Conservation (phyloP, 2,329 filamentous ascomycete species). For the Exophiala dermatitidis region DNA sequence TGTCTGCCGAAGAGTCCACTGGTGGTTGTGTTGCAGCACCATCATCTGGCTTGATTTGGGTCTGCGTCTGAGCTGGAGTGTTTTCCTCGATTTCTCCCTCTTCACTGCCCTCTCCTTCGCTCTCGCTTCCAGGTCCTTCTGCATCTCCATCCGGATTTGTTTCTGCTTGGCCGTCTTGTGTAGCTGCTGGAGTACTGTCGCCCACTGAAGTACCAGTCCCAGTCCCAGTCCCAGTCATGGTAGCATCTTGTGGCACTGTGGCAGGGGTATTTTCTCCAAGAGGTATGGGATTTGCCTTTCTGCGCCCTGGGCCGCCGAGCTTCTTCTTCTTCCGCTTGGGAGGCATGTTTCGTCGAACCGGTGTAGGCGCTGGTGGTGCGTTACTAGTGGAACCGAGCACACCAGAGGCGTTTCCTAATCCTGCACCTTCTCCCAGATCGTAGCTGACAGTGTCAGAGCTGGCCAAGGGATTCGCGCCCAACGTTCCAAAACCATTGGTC, state of each 20-base stretch:
- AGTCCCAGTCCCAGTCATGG: not conserved
- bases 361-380: conserved; percentile 11
- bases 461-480: conserved; percentile 9
- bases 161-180: not conserved
- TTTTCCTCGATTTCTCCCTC: conserved; percentile 26
- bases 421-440: conserved; percentile 23
- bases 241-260: conserved; percentile 1
- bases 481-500: conserved; percentile 20
- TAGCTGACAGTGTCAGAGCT: conserved; percentile 11
- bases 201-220: conserved; percentile 1
- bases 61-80: not conserved
- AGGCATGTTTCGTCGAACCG: conserved; percentile 24
- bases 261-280: not conserved
- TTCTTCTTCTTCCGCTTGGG: conserved; percentile 27
- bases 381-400: conserved; percentile 3
- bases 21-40: not conserved
- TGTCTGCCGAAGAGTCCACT: not conserved
- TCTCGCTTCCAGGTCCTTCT: conserved; percentile 16
- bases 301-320: conserved; percentile 24
- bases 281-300: conserved; percentile 14
- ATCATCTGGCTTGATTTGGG: not conserved
- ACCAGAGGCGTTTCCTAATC: conserved; percentile 19
- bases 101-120: conserved; percentile 27
- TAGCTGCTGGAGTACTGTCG: conserved; percentile 1
- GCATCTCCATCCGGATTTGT: conserved; percentile 9